These are phyloP conservation scores for Aspergillus latus DNA, from an alignment of 2,329 filamentous ascomycete genomes.

Conservation along the genomic window DNA sequence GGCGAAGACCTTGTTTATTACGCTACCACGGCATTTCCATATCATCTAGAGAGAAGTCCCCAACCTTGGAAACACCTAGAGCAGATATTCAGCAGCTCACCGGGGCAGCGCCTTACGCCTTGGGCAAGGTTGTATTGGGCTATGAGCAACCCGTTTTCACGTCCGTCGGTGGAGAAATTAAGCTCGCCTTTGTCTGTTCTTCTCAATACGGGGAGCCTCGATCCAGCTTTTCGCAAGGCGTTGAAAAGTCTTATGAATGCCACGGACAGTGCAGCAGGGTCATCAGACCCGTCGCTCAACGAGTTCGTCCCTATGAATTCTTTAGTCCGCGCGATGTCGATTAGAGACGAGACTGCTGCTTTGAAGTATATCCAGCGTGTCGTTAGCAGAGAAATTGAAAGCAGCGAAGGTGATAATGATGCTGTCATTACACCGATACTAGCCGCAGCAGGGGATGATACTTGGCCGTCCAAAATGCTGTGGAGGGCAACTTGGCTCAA, in stretches of 20 bases:
- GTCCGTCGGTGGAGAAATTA: background rate
- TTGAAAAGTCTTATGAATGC: background rate
- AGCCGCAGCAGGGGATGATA: background rate
- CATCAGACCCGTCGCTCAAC: background rate
- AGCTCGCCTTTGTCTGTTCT: background rate
- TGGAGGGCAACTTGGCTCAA: constrained; percentile 4
- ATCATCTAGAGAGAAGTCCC: background rate
- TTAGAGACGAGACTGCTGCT: background rate
- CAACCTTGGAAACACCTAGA: background rate
- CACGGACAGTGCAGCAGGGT: background rate
- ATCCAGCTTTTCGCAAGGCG: background rate
- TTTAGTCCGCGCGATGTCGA: background rate
- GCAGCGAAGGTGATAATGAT: background rate
- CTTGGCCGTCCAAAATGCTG: background rate
- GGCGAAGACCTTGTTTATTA: background rate
- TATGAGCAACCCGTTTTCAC: background rate
- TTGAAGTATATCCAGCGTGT: background rate
- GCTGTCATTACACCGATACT: background rate
- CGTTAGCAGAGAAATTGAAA: background rate
- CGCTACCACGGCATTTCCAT: background rate
- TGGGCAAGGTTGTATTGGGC: constrained; percentile 1
- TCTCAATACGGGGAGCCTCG: background rate
- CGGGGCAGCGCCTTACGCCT: background rate
- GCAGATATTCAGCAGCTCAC: background rate
- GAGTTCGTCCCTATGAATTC: background rate